Evolutionary conservation across 768 basidiomycete species (phyloP).

Genomic region (Tylopilus intermedius): DNA sequence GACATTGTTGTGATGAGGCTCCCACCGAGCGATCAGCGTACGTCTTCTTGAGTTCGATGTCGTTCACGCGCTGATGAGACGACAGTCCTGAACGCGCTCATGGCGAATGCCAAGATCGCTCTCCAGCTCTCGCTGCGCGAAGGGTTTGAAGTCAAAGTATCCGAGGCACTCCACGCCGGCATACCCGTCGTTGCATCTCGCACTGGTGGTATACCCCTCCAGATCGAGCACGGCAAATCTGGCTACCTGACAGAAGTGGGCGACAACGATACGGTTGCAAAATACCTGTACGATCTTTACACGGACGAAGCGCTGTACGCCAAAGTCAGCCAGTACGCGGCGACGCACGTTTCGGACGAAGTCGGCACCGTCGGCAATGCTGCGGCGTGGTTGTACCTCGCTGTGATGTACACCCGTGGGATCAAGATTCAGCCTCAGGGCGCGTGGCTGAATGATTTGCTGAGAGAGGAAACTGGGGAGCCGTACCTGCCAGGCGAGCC

Average conservation of each 20-base stretch:
- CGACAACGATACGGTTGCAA: conserved; percentile 71
- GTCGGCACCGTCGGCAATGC: conserved; percentile 82
- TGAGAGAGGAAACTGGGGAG: conserved; percentile 72
- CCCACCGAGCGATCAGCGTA: conserved; percentile 82
- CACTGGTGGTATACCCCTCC: conserved; percentile 93
- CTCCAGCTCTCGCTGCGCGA: conserved; percentile 90
- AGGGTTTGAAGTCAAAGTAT: conserved; percentile 97
- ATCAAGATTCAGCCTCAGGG: conserved; percentile 76
- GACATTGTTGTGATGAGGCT: conserved; percentile 75
- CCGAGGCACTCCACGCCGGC: conserved; percentile 88
- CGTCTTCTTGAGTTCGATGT: conserved; percentile 22
- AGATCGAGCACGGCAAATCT: conserved; percentile 82
- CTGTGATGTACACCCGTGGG: conserved; percentile 75
- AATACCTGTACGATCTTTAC: conserved; percentile 71
- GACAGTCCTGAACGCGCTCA: conserved; percentile 77
- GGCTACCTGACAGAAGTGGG: conserved; percentile 79
- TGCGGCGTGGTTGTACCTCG: conserved; percentile 60
- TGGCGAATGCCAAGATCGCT: conserved; percentile 86
- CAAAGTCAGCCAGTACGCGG: conserved; percentile 61
- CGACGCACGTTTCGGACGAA: conserved; percentile 77
- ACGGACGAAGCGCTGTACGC: conserved; percentile 67
- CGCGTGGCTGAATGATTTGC: conserved; percentile 79
- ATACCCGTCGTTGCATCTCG: conserved; percentile 79
- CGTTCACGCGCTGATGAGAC: conserved; percentile 8
- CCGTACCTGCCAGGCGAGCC: conserved; percentile 64